Base-by-base conservation (phyloP, 192 early-diverging fungal species). In the Coemansia sp. region DNA sequence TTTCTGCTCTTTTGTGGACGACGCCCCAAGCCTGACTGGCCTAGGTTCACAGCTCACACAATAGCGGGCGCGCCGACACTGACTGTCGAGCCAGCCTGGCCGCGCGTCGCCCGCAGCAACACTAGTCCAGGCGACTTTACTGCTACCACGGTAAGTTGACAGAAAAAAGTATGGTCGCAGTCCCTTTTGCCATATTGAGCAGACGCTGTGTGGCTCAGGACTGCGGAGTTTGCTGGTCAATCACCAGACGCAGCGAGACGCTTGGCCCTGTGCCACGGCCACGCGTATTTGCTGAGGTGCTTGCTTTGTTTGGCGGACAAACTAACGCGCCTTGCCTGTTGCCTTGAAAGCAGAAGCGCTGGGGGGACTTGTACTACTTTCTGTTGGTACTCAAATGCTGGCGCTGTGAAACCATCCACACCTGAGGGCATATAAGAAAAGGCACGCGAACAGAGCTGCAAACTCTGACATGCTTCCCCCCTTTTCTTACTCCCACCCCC, bases 291-390 rank as follows among this genome's bases (percentile, higher is more conserved):
- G 30, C 30, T 32, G 28, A 7, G 2, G 16, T 33, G 55, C 28
- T 17, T 58, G 30, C 55, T 58, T 58, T 58, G 55, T 58, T 58
- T 58, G 55, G 55, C 16, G 55, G 55, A 58, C 55, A 58, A 58
- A 32, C 53, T 17, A 33, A 17, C 30, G 52, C 23, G 26, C 13
- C 4, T 14, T 23, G 9, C 23, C 26, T 26, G 52, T 49, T 49
- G 17, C 6, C 19, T 8, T 4, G 26, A 55, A 14, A 4, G 52
- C 28, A 13, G 52, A 46, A 46, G 44, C 44, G 44, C 44, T 46
- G 44, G 44, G 42, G 28, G 28, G 28, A 28, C 44, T n/a, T 46
- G 44, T 46, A 46, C 6, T 46, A 46, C 16, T 46, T 46, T 4
- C 16, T 17, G 44, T 6, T 46, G 44, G 16, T 38, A 38, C 37